phyloP scores from a whole-genome alignment of 2,329 filamentous ascomycete species.

The Orbilia brochopaga region DNA sequence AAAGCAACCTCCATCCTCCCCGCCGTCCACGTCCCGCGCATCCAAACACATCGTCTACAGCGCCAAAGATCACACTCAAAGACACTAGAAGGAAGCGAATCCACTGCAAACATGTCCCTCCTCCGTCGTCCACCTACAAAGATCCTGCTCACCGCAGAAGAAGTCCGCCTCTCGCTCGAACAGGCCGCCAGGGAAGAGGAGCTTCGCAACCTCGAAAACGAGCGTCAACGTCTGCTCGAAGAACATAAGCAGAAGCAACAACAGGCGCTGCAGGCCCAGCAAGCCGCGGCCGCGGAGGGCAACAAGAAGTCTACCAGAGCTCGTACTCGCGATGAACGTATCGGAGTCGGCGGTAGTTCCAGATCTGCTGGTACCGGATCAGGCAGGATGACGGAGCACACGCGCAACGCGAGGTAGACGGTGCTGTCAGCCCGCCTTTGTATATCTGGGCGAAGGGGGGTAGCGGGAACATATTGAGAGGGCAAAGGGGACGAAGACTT shows the following conservation, averaged over 20 bases:
- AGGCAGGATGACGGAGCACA: constrained; percentile 49
- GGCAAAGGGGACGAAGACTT: too few species aligned
- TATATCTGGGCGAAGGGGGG: background rate
- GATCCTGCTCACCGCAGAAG: constrained; percentile 71
- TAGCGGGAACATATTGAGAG: too few species aligned
- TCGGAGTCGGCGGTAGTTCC: constrained; percentile 55
- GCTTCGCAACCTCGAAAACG: constrained; percentile 42
- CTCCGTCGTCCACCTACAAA: constrained; percentile 72
- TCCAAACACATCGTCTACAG: background rate
- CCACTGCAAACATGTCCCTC: constrained; percentile 57
- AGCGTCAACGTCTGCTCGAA: constrained; percentile 40
- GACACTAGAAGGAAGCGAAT: background rate
- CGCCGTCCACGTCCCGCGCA: background rate
- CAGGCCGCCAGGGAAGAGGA: constrained; percentile 59
- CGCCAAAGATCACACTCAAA: background rate
- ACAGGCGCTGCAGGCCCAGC: constrained; percentile 12
- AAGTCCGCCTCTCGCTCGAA: constrained; percentile 68
- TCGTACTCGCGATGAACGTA: constrained; percentile 57
- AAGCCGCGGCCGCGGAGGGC: constrained; percentile 8
- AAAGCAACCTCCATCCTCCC: background rate
- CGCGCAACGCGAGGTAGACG: constrained; percentile 49
- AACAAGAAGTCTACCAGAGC: constrained; percentile 52
- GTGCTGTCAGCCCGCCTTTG: background rate
- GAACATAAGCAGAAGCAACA: constrained; percentile 38
- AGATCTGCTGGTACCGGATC: constrained; percentile 41